phyloP scores from a whole-genome alignment of 805 yeast genomes.

The Hanseniaspora occidentalis region DNA sequence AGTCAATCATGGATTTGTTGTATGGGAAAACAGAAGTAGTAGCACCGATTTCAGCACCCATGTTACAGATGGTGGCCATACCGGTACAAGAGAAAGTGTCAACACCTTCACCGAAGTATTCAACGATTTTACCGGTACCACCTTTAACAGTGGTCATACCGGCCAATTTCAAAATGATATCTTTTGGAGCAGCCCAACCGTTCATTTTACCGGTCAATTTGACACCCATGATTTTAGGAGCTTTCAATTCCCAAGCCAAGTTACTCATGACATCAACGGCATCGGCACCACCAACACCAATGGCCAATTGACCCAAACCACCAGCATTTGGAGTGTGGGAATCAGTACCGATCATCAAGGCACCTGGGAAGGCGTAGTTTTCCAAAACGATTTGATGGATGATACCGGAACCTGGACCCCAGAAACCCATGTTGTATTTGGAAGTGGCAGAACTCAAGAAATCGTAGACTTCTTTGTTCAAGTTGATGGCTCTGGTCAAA shows the following conservation, averaged over 20 bases:
- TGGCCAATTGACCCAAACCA: conserved; percentile 95
- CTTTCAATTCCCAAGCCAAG: conserved; percentile 94
- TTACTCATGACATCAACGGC: conserved; percentile 95
- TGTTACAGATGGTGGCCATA: conserved; percentile 98
- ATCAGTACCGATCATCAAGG: conserved; percentile 91
- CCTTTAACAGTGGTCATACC: conserved; percentile 94
- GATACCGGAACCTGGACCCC: conserved; percentile 99
- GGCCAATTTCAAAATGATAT: conserved; percentile 83
- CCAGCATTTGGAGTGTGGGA: conserved; percentile 98
- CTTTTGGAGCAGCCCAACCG: conserved; percentile 98
- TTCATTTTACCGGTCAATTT: conserved; percentile 82
- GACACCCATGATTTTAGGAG: conserved; percentile 92
- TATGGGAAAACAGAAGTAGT: conserved; percentile 96
- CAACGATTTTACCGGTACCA: conserved; percentile 95
- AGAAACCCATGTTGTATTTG: conserved; percentile 93
- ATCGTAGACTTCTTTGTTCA: conserved; percentile 90
- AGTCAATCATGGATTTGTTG: conserved; percentile 80
- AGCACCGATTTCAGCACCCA: conserved; percentile 99
- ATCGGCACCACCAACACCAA: conserved; percentile 99
- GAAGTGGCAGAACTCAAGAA: conserved; percentile 83
- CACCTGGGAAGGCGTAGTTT: conserved; percentile 96
- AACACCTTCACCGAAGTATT: conserved; percentile 94
- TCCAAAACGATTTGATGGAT: conserved; percentile 94
- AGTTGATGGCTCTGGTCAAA: conserved; percentile 71
- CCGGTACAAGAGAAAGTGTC: conserved; percentile 90